phyloP scores from a whole-genome alignment of 345 rosid species.

The Eucalyptus cladocalyx region DNA sequence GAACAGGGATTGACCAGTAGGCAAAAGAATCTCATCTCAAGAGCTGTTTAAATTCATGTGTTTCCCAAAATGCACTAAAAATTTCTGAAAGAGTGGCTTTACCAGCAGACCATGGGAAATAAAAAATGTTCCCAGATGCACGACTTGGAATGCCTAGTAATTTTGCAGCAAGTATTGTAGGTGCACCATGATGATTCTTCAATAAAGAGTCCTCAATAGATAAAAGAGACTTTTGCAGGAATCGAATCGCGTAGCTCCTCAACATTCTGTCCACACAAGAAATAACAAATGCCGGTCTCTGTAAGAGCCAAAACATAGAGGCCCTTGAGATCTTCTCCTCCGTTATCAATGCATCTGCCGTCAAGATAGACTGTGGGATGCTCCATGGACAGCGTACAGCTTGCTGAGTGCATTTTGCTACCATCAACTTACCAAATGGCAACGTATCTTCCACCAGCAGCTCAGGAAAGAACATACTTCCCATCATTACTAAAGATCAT shows the following conservation, averaged over 20 bases:
- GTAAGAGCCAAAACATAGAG: slow-evolving; percentile 64
- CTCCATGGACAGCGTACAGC: slow-evolving; percentile 37
- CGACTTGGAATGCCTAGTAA: slow-evolving; percentile 46
- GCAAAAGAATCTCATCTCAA: slow-evolving; percentile 62
- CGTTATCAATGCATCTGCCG: slow-evolving; percentile 26
- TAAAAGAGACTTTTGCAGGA: slow-evolving; percentile 52
- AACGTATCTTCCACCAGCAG: slow-evolving; percentile 73
- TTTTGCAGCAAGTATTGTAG: slow-evolving; percentile 66
- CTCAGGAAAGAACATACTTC: slow-evolving; percentile 65
- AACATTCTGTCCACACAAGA: slow-evolving; percentile 59
- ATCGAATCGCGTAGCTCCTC: slow-evolving; percentile 45
- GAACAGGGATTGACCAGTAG: slow-evolving; percentile 26
- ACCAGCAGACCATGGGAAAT: slow-evolving; percentile 67
- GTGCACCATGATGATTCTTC: slow-evolving; percentile 29
- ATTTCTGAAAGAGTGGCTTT: slow-evolving; percentile 80
- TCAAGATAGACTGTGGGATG: slow-evolving; percentile 81
- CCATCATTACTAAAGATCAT: slow-evolving; percentile 75
- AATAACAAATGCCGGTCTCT: slow-evolving; percentile 73
- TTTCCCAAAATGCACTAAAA: slow-evolving; percentile 37
- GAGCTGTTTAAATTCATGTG: slow-evolving; percentile 47
- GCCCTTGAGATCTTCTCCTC: slow-evolving; percentile 24
- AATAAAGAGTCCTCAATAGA: slow-evolving; percentile 24
- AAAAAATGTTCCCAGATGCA: slow-evolving; percentile 40
- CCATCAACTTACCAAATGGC: no score
- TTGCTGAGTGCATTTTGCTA: no score